Evolutionary conservation across 768 basidiomycete species (phyloP).

Genomic region (Xerocomellus amylosporus): DNA sequence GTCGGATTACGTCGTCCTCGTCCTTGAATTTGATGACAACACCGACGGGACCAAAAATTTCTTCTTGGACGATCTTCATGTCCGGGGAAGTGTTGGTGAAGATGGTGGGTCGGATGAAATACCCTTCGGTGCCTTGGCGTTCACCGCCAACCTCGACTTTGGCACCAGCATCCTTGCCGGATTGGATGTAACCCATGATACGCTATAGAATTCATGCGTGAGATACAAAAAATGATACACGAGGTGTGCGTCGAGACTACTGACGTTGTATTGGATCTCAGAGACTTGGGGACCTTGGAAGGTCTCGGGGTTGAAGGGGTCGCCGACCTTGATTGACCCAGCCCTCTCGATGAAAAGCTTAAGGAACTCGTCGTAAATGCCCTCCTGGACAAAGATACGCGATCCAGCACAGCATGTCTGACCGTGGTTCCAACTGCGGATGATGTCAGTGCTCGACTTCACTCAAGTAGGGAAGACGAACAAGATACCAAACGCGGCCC

Average conservation of each 20-base stretch:
- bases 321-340: conserved; percentile 58
- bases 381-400: conserved; percentile 76
- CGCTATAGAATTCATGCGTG: conserved; percentile 42
- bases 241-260: conserved; percentile 18
- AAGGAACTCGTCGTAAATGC: conserved; percentile 78
- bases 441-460: conserved; percentile 17
- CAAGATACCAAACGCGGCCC: conserved; percentile 74
- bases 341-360: conserved; percentile 53
- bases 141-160: conserved; percentile 62
- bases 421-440: conserved; percentile 64
- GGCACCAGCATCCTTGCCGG: conserved; percentile 71
- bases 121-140: conserved; percentile 57
- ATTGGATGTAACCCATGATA: conserved; percentile 74
- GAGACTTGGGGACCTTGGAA: conserved; percentile 82
- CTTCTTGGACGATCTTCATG: conserved; percentile 73
- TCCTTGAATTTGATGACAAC: conserved; percentile 75
- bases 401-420: conserved; percentile 81
- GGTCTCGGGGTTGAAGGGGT: conserved; percentile 59
- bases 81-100: conserved; percentile 63
- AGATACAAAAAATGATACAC: not conserved
- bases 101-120: conserved; percentile 73
- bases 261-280: conserved; percentile 66
- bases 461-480: conserved; percentile 36
- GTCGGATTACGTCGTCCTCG: conserved; percentile 59
- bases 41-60: conserved; percentile 81